Base-by-base conservation (phyloP, 148 eudicot genomes). In the Chenopodium berlandieri region DNA sequence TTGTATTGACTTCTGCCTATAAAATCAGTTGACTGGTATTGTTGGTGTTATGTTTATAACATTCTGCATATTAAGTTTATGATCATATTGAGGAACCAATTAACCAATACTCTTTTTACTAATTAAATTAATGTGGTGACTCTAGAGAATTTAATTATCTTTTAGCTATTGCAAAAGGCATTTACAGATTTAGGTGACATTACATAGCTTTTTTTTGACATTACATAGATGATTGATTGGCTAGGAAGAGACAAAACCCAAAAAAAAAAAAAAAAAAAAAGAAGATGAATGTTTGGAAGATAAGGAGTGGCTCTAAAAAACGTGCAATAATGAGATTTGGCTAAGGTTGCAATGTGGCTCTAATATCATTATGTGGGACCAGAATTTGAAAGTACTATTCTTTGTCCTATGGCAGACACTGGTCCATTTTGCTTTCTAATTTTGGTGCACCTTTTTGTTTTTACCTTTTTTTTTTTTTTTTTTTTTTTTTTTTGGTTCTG, bases 41-140 rank as follows among this genome's bases (percentile, higher is more conserved):
- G 16, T 52, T 65, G 73, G 63, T 40, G 65, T 62, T 20, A 62
- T 4, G 22, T 62, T 7, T 62, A 62, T 62, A 62, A 7, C 65
- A 62, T 62, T 22, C 66, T 62, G 66, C 11, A 62, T 62, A 69
- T n/a, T 54, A 50, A 22, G n/a, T 17, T 17, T 14, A n/a, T 69
- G 65, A 40, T 47, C 78, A 63, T 65, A 46, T 80, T 11, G 83
- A 74, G 63, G 19, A 37, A 73, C 83, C 68, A 34, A 75, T 32
- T 75, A 50, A 50, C 67, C 79, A 66, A 75, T 75, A 66, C 2
- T 27, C 25, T 67, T 52, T 67, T 75, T 54, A 27, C 27, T 12
- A 9, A 66, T 66, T 75, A 81, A 52, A 68, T 20, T 34, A 65
- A 56, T 75, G 3, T 80, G 7, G 32, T 27, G 34, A 19, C 25